phyloP scores from a whole-genome alignment of 768 basidiomycete genomes.

The Boletus rubroflammeus region DNA sequence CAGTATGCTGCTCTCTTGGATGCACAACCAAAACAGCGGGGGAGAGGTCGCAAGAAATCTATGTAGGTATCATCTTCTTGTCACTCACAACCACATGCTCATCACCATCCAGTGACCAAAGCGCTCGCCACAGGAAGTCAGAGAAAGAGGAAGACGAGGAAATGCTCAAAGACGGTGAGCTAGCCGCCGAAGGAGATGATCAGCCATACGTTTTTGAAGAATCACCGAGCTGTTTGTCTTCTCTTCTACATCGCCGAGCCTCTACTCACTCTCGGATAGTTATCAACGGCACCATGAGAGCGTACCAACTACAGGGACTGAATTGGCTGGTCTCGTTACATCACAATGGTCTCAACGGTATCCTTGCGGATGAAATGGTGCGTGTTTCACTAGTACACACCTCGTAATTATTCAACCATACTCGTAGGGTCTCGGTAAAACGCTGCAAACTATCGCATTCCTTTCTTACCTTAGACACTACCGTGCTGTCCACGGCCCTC shows the following conservation, averaged over 20 bases:
- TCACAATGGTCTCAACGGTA: constrained; percentile 95
- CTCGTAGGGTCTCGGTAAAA: constrained; percentile 90
- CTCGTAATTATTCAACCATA: constrained; percentile 1
- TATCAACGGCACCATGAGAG: constrained; percentile 86
- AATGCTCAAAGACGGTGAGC: constrained; percentile 80
- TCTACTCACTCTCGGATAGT: constrained; percentile 43
- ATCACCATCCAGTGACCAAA: constrained; percentile 54
- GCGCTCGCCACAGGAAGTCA: constrained; percentile 83
- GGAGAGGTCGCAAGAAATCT: constrained; percentile 81
- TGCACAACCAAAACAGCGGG: constrained; percentile 81
- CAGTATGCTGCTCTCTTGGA: constrained; percentile 89
- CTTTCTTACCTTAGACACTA: constrained; percentile 91
- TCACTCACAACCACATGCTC: neutral
- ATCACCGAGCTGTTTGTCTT: constrained; percentile 74
- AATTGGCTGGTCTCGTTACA: constrained; percentile 98
- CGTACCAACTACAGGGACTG: constrained; percentile 92
- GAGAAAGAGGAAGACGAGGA: constrained; percentile 99
- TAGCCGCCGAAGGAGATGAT: constrained; percentile 76
- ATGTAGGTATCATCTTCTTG: constrained; percentile 41
- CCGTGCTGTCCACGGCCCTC: constrained; percentile 70
- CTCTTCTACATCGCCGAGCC: neutral
- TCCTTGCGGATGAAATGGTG: constrained; percentile 96
- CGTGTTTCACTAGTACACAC: constrained; percentile 7
- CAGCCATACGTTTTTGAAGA: constrained; percentile 94
- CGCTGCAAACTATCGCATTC: constrained; percentile 96